phyloP scores from a whole-genome alignment of 768 basidiomycete genomes.

The Agaricus blazei region DNA sequence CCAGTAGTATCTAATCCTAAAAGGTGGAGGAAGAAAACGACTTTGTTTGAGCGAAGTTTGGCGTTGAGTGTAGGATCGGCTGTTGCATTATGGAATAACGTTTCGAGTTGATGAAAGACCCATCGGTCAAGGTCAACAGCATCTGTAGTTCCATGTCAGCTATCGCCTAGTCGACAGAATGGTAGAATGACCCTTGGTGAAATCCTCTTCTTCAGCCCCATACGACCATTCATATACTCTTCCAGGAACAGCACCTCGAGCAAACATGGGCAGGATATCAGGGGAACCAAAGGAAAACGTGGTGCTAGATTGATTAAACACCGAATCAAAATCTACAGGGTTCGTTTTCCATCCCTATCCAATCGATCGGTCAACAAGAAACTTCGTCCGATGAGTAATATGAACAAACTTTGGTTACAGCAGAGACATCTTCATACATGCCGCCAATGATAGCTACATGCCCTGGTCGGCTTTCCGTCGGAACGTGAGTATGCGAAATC shows the following conservation, averaged over 20 bases:
- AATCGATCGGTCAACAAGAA: constrained; percentile 7
- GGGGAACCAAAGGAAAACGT: constrained; percentile 86
- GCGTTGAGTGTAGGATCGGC: constrained; percentile 40
- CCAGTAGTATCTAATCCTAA: constrained; percentile 85
- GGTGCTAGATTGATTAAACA: constrained; percentile 75
- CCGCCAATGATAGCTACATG: constrained; percentile 91
- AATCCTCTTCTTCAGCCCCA: constrained; percentile 75
- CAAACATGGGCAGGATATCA: constrained; percentile 87
- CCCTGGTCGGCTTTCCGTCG: constrained; percentile 84
- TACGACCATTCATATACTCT: constrained; percentile 77
- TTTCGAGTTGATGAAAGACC: constrained; percentile 67
- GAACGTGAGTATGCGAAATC: constrained; percentile 80
- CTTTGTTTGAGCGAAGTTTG: constrained; percentile 51
- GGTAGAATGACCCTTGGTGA: constrained; percentile 61
- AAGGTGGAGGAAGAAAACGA: constrained; percentile 80
- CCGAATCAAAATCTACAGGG: constrained; percentile 84
- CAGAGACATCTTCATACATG: constrained; percentile 89
- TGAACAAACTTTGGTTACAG: constrained; percentile 68
- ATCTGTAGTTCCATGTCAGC: constrained; percentile 34
- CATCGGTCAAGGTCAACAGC: constrained; percentile 74
- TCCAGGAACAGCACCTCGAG: constrained; percentile 62
- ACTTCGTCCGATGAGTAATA: background rate
- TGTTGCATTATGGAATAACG: constrained; percentile 61
- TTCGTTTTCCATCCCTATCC: constrained; percentile 81
- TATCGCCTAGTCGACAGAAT: background rate